Conservation (phyloP, 305 asterid species). For the Solanum hybrid region DNA sequence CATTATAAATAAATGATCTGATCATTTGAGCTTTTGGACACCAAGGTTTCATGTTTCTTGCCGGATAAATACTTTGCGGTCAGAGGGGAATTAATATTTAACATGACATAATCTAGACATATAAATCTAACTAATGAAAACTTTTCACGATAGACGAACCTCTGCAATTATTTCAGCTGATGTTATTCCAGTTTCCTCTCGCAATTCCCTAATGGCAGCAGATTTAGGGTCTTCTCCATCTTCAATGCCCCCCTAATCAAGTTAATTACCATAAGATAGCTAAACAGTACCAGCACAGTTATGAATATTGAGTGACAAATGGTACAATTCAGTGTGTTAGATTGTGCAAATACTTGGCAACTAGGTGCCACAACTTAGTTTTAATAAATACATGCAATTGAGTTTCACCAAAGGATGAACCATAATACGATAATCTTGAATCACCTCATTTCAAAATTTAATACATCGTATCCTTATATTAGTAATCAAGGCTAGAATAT, state of each 20-base stretch:
- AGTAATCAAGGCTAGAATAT: neutral
- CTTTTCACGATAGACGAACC: conserved; percentile 17
- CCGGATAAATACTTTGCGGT: neutral
- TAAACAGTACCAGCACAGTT: neutral
- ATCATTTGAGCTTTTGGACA: neutral
- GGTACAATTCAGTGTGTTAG: neutral
- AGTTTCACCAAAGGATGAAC: neutral
- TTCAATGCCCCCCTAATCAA: conserved; percentile 76
- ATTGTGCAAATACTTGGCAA: neutral
- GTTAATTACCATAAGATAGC: neutral
- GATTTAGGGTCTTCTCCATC: conserved; percentile 90
- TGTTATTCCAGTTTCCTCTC: conserved; percentile 88
- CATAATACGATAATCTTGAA: neutral
- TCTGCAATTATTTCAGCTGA: conserved; percentile 81
- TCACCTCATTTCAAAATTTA: neutral
- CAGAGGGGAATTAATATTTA: neutral
- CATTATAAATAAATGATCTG: conserved; percentile 3
- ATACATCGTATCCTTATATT: neutral
- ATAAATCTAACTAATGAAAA: neutral
- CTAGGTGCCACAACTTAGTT: neutral
- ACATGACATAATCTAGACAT: neutral
- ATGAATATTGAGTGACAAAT: neutral
- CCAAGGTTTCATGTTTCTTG: neutral
- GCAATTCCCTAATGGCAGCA: conserved; percentile 86
- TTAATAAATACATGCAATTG: neutral